Base-by-base conservation (phyloP, 1,284 basidiomycete genomes). In the Cutaneotrichosporon spelunceum region DNA sequence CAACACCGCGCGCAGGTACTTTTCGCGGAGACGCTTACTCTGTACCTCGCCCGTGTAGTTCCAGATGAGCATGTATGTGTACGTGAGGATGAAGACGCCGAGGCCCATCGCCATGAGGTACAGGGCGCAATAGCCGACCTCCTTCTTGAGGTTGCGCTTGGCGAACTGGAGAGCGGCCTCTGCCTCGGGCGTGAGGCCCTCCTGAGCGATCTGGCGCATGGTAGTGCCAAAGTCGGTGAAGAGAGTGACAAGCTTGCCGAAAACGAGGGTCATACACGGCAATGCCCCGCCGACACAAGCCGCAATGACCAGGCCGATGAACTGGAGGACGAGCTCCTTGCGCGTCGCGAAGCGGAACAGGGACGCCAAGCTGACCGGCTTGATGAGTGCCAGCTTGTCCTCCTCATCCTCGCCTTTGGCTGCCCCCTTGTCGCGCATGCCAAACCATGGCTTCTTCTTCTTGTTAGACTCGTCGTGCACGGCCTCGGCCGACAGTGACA, bases 1-100 rank as follows among this genome's bases (percentile, higher is more conserved):
- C 1, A 82, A 70, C 16, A 81, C 76, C 11, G 79, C 71, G 29
- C 71, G 68, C 19, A 81, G 74, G 56, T 81, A 82, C 30, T 69
- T 66, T 62, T 80, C 75, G 49, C 81, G 74, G 47, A 84, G 84
- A 21, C 95, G 87, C 72, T 90, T 91, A 0, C 93, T 88, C 69
- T 90, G 90, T 56, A 86, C 79, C 79, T 98, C 94, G 21, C 87
- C 91, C 0, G 92, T 93, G 75, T 90, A 89, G 60, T 90, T 87
- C 90, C 91, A 97, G 44, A 86, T 82, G 66, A 83, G 82, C 91
- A 93, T 94, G 81, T 92, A 96, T 4, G 81, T 68, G 77, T 77
- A 80, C 19, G 73, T 71, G 14, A 81, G 83, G 53, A 76, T 69
- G 57, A 82, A 78, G 74, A 81, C 82, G 53, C 78, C 82, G 50